Evolutionary conservation across 441 rosid species (phyloP).

Genomic region (Codiaeum variegatum): DNA sequence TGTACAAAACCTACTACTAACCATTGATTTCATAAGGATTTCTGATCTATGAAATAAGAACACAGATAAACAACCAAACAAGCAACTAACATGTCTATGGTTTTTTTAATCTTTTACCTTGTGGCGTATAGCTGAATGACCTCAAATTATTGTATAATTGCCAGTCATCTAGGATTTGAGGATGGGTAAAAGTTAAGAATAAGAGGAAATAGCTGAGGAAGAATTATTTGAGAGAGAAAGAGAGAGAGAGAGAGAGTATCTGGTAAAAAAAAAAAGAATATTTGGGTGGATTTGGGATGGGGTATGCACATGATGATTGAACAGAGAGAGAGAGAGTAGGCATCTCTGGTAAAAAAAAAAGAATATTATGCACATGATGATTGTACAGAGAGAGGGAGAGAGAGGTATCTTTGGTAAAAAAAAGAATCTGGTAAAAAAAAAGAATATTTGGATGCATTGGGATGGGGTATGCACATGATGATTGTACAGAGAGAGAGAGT

Average conservation of each 20-base stretch:
- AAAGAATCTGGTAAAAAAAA: no score
- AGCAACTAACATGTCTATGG: not conserved
- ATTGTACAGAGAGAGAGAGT: no score
- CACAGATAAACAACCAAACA: not conserved
- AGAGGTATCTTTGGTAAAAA: no score
- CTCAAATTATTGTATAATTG: no score
- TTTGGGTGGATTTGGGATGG: no score
- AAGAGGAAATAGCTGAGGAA: not conserved
- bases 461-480: not conserved
- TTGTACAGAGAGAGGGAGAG: no score
- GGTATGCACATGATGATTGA: not conserved
- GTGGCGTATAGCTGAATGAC: not conserved
- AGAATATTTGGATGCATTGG: no score
- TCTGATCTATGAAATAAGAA: not conserved
- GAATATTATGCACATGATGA: no score
- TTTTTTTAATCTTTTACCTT: not conserved
- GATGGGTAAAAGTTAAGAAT: not conserved
- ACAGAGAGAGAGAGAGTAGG: no score
- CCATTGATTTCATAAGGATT: not conserved
- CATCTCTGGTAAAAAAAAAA: no score
- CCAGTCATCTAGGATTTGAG: not conserved
- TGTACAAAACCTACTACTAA: not conserved
- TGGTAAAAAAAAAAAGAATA: not conserved
- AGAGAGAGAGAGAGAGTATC: no score
- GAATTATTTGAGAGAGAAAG: not conserved